These are phyloP conservation scores for Fusarium multiceps DNA, from an alignment of 2,329 filamentous ascomycete genomes.

Conservation along the genomic window DNA sequence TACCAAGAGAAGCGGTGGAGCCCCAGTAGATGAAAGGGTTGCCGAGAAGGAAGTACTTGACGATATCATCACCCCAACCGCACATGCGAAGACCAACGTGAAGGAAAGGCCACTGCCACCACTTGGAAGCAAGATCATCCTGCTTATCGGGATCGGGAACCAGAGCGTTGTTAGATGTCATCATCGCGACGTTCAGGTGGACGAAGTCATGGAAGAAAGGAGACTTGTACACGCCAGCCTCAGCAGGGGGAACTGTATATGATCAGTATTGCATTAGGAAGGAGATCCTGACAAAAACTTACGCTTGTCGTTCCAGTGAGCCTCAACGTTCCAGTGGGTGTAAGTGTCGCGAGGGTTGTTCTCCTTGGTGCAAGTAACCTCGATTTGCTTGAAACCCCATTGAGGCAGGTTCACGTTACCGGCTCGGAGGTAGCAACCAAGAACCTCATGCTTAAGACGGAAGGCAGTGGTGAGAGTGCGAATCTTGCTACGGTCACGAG, in stretches of 20 bases:
- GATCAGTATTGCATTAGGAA: slow-evolving; percentile 18
- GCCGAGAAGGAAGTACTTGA: slow-evolving; percentile 98
- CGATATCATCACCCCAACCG: slow-evolving; percentile 92
- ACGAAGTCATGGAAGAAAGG: slow-evolving; percentile 98
- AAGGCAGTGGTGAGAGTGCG: slow-evolving; percentile 94
- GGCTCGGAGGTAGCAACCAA: slow-evolving; percentile 94
- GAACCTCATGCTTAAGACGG: slow-evolving; percentile 81
- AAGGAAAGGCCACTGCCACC: slow-evolving; percentile 98
- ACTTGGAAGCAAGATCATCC: slow-evolving; percentile 94
- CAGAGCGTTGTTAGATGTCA: slow-evolving; percentile 99
- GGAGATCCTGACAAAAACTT: slow-evolving; percentile 56
- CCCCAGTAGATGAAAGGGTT: slow-evolving; percentile 98
- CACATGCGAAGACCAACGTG: slow-evolving; percentile 98
- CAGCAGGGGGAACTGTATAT: slow-evolving; percentile 80
- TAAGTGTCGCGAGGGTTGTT: slow-evolving; percentile 94
- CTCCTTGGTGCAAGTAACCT: slow-evolving; percentile 92
- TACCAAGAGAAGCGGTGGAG: slow-evolving; percentile 80
- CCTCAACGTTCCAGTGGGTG: slow-evolving; percentile 99
- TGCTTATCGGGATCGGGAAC: slow-evolving; percentile 99
- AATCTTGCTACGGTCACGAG: slow-evolving; percentile 83
- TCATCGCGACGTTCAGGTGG: slow-evolving; percentile 98
- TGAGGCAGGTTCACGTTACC: slow-evolving; percentile 97
- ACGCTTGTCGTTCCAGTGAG: slow-evolving; percentile 93
- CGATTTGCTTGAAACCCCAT: slow-evolving; percentile 99
- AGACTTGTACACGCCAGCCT: slow-evolving; percentile 93